Evolutionary conservation across 139 green algal genomes (phyloP), one percentile per base, ranked within the genome.

Genomic region (Chlamydomonas urium): DNA sequence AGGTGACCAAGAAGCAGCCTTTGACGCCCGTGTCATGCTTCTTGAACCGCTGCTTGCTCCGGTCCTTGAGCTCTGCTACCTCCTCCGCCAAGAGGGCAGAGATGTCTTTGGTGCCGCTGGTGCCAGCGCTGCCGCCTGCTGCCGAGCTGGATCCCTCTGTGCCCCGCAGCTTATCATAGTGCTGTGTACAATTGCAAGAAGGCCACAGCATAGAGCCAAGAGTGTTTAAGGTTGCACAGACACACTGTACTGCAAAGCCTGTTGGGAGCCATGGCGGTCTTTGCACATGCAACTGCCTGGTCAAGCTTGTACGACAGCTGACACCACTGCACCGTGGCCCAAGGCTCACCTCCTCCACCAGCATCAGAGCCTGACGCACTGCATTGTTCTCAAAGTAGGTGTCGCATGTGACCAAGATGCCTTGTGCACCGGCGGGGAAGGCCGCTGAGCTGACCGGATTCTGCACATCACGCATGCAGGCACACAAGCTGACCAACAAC

Each of bases 31-130:
- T 81, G 17, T 79, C 29, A 53, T 79, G 69, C 32, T 65, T 37
- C 35, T 65, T 66, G 77, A 88, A 88, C 0, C 69, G 58, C 1
- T 59, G 21, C 38, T 75, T 73, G 2, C 29, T 71, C 45, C 76
- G 74, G 47, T 86, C 72, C 50, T 81, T 83, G 0, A 88, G 65
- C 48, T 76, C 57, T 2, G 72, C 79, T 14, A 88, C 79, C 69
- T 85, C 60, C 17, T 42, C 32, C 5, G 60, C 60, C 17, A 67
- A 10, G 19, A 67, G 60, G 19, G 60, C 60, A 45, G 19, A 45
- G 21, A 67, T 67, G 60, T 67, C 60, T 26, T 67, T 63, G 53
- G 42, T 50, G 10, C 42, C 42, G 42, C 8, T 50, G 42, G 42
- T 50, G 8, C 10, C 42, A 50, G 42, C 14, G 42, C 42, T 14